Conservation (phyloP, 2,329 filamentous ascomycete species). For the Botrytis byssoidea region DNA sequence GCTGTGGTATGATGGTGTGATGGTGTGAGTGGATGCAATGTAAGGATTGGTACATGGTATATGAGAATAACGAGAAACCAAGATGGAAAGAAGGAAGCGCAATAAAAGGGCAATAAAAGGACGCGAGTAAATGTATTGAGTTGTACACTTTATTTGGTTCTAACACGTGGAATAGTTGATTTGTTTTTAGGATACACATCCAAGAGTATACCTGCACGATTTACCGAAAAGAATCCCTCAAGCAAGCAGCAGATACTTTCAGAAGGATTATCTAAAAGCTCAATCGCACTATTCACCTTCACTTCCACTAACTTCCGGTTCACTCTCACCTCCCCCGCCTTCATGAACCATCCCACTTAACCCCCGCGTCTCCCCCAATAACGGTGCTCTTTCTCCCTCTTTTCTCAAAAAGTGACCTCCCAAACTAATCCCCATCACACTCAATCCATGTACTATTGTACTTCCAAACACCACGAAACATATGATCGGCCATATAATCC, state of each 20-base stretch:
- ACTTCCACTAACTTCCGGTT: conserved; percentile 37
- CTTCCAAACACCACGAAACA: conserved; percentile 54
- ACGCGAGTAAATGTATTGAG: not conserved
- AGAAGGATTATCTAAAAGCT: not conserved
- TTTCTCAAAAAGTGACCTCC: conserved; percentile 47
- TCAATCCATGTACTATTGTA: conserved; percentile 54
- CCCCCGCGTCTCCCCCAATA: conserved; percentile 52
- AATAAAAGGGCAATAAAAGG: not conserved
- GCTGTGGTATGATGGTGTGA: not conserved
- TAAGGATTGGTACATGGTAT: not conserved
- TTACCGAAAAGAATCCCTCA: not conserved
- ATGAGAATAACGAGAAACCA: not conserved
- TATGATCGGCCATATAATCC: conserved; percentile 53
- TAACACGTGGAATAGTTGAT: not conserved
- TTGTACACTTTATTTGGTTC: not conserved
- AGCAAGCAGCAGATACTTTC: not conserved
- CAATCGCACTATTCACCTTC: conserved; percentile 17
- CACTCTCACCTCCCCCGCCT: conserved; percentile 38
- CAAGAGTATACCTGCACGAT: not conserved
- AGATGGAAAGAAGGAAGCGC: not conserved
- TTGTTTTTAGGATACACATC: not conserved
- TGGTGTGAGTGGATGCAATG: not conserved
- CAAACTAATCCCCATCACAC: conserved; percentile 50
- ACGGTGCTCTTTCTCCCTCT: conserved; percentile 48
- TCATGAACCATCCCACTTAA: conserved; percentile 51